These are phyloP conservation scores for Colletotrichum tofieldiae DNA, from an alignment of 2,329 filamentous ascomycete genomes.

Conservation along the genomic window DNA sequence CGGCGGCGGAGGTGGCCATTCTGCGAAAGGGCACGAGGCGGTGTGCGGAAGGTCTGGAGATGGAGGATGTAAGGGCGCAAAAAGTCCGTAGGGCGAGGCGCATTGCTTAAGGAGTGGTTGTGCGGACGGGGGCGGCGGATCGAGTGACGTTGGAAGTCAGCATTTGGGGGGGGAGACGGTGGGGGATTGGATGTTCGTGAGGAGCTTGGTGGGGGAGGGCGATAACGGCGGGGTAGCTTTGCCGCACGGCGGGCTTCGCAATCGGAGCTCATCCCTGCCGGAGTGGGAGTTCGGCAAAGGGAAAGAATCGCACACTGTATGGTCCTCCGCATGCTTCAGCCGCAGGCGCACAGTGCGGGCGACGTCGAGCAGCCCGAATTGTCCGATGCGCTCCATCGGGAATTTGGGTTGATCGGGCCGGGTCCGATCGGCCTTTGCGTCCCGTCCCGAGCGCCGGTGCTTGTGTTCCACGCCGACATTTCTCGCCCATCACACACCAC, in stretches of 20 bases:
- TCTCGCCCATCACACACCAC: neutral
- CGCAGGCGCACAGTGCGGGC: neutral
- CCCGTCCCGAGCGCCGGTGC: slow-evolving; percentile 5
- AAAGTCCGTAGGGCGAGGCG: slow-evolving; percentile 35
- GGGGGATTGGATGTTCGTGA: slow-evolving; percentile 5
- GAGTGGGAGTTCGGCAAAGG: slow-evolving; percentile 10
- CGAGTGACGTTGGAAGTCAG: slow-evolving; percentile 25
- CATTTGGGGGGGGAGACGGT: slow-evolving; percentile 4
- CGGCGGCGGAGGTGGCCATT: slow-evolving; percentile 46
- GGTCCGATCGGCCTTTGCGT: slow-evolving; percentile 34
- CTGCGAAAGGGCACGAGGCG: slow-evolving; percentile 36
- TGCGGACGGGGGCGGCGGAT: neutral
- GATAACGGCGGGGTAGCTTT: slow-evolving; percentile 40
- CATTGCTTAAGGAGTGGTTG: slow-evolving; percentile 20
- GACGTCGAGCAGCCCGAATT: neutral
- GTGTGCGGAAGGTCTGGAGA: slow-evolving; percentile 2
- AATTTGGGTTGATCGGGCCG: slow-evolving; percentile 21
- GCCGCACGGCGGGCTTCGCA: slow-evolving; percentile 9
- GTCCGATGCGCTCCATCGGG: slow-evolving; percentile 31
- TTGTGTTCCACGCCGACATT: too few relatives aligned
- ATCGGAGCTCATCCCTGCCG: slow-evolving; percentile 37
- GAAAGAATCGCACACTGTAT: neutral
- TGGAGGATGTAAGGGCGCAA: slow-evolving; percentile 8
- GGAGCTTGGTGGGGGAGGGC: slow-evolving; percentile 14
- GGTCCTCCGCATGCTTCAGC: fast-evolving